Base-by-base conservation (phyloP, 2,329 filamentous ascomycete genomes). In the Tolypocladium endophyticum region DNA sequence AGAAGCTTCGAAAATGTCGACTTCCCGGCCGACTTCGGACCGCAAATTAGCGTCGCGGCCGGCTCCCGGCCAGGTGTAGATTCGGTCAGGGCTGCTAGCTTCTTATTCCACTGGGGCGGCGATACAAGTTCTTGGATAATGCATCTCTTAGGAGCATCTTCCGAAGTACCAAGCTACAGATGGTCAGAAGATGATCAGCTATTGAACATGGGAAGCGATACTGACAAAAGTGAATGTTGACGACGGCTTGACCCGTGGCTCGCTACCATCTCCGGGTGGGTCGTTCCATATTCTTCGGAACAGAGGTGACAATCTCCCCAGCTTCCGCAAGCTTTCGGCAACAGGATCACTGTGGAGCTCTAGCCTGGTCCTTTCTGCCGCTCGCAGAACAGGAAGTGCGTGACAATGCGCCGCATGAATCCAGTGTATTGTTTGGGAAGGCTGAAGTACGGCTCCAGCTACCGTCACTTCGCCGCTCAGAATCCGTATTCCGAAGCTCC, bases 1-100 rank as follows among this genome's bases (percentile, higher is more conserved):
- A 92, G 74, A 5, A 90, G 71, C 55, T 82, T 83, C 16, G 83
- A 81, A 69, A 92, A 89, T 0, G 87, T 91, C 1, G 89, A 92
- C 68, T 92, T 92, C 2, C 89, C 89, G 3, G 88, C 84, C 0
- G 83, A 85, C 63, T 90, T 89, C 0, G 87, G 83, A 0, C 89
- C 89, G 56, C 86, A 86, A 3, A 90, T 75, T 62, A 92, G 76
- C 8, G 84, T 76, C 2, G 76, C 74, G 2, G 71, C 71, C 54
- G 72, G 69, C 8, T 67, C 70, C 18, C 67, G 69, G 45, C 70
- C 73, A 56, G 71, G 75, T 14, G 66, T 59, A 1, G 59, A 60
- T 11, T 59, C 58, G 9, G 72, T 71, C 14, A 82, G 67, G 33
- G 77, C 76, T 28, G 79, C 80, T n/a, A 83, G 73, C 58, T 81